Conservation (phyloP, 2,329 filamentous ascomycete species). For the Diaporthe humulicola region DNA sequence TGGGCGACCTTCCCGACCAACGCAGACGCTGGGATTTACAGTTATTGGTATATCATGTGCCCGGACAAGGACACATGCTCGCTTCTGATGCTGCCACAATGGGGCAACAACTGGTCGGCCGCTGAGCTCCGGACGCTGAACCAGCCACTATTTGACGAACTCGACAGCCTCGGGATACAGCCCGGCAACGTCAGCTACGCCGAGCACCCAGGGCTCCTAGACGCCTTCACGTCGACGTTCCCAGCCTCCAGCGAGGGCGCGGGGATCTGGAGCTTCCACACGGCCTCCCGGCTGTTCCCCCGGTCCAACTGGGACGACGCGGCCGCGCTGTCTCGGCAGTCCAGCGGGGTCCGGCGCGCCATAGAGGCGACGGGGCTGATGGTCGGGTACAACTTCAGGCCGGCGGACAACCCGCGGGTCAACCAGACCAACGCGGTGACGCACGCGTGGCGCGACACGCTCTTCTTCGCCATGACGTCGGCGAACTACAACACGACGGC, state of each 20-base stretch:
- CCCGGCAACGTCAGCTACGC: conserved; percentile 44
- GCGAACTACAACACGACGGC: conserved; percentile 3
- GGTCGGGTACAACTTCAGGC: conserved; percentile 50
- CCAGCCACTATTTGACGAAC: conserved; percentile 55
- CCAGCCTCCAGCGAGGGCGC: conserved; percentile 50
- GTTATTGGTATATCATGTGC: conserved; percentile 47
- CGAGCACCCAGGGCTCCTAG: conserved; percentile 46
- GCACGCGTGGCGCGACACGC: conserved; percentile 61
- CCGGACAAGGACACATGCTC: conserved; percentile 41
- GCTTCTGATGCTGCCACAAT: conserved; percentile 42
- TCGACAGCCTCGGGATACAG: conserved; percentile 55
- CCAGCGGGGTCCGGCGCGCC: conserved; percentile 44
- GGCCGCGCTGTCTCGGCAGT: conserved; percentile 46
- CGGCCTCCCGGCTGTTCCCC: conserved; percentile 51
- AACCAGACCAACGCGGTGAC: conserved; percentile 58
- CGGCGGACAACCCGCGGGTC: conserved; percentile 42
- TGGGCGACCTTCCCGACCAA: conserved; percentile 46
- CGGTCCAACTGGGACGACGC: conserved; percentile 48
- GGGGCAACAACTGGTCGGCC: conserved; percentile 32
- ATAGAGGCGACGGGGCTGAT: conserved; percentile 46
- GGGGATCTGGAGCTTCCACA: conserved; percentile 50
- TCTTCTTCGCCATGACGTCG: conserved; percentile 54
- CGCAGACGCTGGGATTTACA: conserved; percentile 47
- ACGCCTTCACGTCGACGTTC: conserved; percentile 47
- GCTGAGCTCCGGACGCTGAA: conserved; percentile 23